Conservation (phyloP, 495 filamentous ascomycete genomes). For the Podospora comata region DNA sequence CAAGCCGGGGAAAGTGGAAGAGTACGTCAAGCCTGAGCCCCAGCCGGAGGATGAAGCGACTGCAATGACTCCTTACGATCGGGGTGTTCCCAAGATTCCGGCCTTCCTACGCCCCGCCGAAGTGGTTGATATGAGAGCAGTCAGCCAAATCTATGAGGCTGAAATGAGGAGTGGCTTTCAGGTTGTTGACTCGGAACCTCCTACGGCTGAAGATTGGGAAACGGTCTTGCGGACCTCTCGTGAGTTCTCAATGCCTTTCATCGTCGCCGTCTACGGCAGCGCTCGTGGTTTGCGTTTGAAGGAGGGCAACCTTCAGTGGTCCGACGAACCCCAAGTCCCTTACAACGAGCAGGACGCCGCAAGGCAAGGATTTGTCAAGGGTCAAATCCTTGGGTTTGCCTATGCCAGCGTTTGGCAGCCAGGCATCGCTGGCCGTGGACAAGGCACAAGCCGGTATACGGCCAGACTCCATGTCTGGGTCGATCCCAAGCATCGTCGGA, state of each 20-base stretch:
- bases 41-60: neutral
- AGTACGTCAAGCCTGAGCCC: neutral
- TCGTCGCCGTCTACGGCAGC: constrained; percentile 38
- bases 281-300: constrained; percentile 8
- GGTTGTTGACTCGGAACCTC: constrained; percentile 29
- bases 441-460: constrained; percentile 25
- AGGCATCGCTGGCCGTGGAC: constrained; percentile 23
- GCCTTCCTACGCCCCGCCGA: constrained; percentile 38
- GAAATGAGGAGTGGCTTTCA: constrained; percentile 35
- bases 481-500: constrained; percentile 32
- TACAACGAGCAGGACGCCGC: neutral
- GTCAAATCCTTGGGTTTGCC: constrained; percentile 38
- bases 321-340: neutral
- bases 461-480: constrained; percentile 38
- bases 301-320: constrained; percentile 5
- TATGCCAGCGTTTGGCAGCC: constrained; percentile 29
- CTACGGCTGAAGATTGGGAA: constrained; percentile 22
- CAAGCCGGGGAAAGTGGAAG: neutral
- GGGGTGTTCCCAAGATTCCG: constrained; percentile 26
- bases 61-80: constrained; percentile 10
- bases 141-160: constrained; percentile 38
- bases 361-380: neutral
- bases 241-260: constrained; percentile 36
- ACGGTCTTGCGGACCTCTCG: constrained; percentile 24
- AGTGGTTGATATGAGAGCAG: constrained; percentile 28